Base-by-base conservation (phyloP, 2,329 filamentous ascomycete species). In the Penicillium polonicum region DNA sequence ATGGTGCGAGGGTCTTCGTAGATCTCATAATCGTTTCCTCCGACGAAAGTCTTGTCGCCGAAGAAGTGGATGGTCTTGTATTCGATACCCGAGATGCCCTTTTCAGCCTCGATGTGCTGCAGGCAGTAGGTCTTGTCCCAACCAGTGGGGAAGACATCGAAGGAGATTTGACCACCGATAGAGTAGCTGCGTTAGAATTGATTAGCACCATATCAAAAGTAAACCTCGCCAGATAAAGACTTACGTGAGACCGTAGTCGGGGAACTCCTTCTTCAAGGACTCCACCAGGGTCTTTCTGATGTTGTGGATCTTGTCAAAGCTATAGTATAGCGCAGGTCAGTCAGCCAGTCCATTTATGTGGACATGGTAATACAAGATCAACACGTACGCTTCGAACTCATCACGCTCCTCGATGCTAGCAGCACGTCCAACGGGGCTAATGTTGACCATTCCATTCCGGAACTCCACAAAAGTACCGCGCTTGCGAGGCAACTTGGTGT, bases 81-180 rank as follows among this genome's bases (percentile, higher is more conserved):
- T 25, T 87, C 79, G 48, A 76, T 65, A 5, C 79, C 79, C 8
- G 74, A 73, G 62, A 95, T 80, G 61, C 88, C 88, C 70, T 85
- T 87, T 76, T 97, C 92, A 63, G 83, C 83, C 79, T 94, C 91
- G 61, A 97, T 81, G 77, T 97, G 92, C 68, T 85, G 82, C 66
- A 97, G 82, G 80, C 92, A 97, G 83, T 96, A 99, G 10, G 91
- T 96, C 87, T 97, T 99, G 80, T 99, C 94, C 94, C 94, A 99
- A 71, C 94, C 94, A 2, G 82, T 85, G 63, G 94, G 94, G 84
- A 99, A 99, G 70, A 97, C 90, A 73, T 99, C 94, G 76, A 99
- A 99, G 59, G 92, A 97, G 78, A 99, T 97, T 74, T 97, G 91
- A 52, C 94, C 94, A 68, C 94, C 94, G 69, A 99, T 96, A 62